Conservation (phyloP, 805 yeast genomes). For the Brettanomyces nanus region DNA sequence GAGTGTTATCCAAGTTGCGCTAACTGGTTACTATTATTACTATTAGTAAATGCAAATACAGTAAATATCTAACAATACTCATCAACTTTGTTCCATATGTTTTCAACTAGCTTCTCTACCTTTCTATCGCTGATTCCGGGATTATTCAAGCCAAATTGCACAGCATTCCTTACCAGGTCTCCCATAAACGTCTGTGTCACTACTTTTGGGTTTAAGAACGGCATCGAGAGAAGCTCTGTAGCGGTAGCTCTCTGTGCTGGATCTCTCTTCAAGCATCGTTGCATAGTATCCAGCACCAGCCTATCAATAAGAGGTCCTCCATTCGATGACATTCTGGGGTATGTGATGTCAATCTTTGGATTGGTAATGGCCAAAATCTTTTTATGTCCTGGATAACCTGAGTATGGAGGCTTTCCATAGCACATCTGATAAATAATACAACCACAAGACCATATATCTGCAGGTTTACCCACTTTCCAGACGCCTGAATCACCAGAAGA, state of each 20-base stretch:
- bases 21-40: slow-evolving; percentile 37
- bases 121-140: slow-evolving; percentile 25
- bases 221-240: slow-evolving; percentile 47
- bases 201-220: slow-evolving; percentile 67
- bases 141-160: slow-evolving; percentile 55
- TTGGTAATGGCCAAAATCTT: slow-evolving; percentile 79
- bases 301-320: slow-evolving; percentile 19
- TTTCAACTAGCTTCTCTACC: slow-evolving; percentile 40
- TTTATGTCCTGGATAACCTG: slow-evolving; percentile 65
- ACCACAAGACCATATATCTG: slow-evolving; percentile 98
- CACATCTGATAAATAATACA: slow-evolving; percentile 94
- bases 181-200: slow-evolving; percentile 59
- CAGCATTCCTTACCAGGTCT: slow-evolving; percentile 70
- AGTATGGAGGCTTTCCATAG: slow-evolving; percentile 90
- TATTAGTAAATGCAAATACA: neutral
- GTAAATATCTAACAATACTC: slow-evolving; percentile 26
- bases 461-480: slow-evolving; percentile 86
- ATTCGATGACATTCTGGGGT: slow-evolving; percentile 36
- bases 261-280: slow-evolving; percentile 62
- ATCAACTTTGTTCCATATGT: slow-evolving; percentile 49
- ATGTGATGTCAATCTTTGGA: slow-evolving; percentile 64
- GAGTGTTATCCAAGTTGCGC: slow-evolving; percentile 79
- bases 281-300: slow-evolving; percentile 56
- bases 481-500: slow-evolving; percentile 22
- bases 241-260: slow-evolving; percentile 62